Evolutionary conservation across 2,329 filamentous ascomycete genomes (phyloP), one percentile per base, ranked within the genome.

Genomic region (Arthrobotrys conoides): DNA sequence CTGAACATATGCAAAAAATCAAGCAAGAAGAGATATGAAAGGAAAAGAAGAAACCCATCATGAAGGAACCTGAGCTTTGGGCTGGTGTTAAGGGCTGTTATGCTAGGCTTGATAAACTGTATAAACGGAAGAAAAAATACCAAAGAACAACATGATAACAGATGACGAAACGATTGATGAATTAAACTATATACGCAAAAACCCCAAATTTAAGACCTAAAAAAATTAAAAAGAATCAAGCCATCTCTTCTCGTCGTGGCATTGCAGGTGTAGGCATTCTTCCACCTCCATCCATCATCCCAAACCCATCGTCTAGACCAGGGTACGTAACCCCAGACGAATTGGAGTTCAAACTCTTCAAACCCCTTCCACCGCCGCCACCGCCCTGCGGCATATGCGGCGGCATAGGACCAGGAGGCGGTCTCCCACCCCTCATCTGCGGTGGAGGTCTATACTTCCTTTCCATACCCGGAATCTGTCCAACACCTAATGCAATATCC

Each of bases 361-460:
- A 33, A 1, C 75, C 75, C n/a, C 46, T 76, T 14, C 59, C 59
- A 51, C 59, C 66, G 18, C 59, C 66, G 18, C 27, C 27, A 30
- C 27, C 27, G 27, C 48, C 66, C 9, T 33, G 33, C n/a, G 63
- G 38, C 3, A 59, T 55, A 20, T 33, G 67, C 33, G 59, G 48
- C 59, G 41, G 49, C 48, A 36, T 61, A 6, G 59, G 61, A 6
- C 66, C 72, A 9, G 30, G 57, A 10, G 66, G 61, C 18, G 75
- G 63, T 51, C 68, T 55, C 24, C 68, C 68, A 57, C 75, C 75
- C 18, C 68, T 78, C 75, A 72, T 72, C 63, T 78, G 75, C 22
- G 75, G 75, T 38, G 68, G 75, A 33, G 75, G 68, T 36, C 75
- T 53, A 55, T 78, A 78, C 30, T 72, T 78, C 63, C 75, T 72